These are phyloP conservation scores for Alternaria novae-zelandiae DNA, from an alignment of 2,329 filamentous ascomycete genomes.

Conservation along the genomic window DNA sequence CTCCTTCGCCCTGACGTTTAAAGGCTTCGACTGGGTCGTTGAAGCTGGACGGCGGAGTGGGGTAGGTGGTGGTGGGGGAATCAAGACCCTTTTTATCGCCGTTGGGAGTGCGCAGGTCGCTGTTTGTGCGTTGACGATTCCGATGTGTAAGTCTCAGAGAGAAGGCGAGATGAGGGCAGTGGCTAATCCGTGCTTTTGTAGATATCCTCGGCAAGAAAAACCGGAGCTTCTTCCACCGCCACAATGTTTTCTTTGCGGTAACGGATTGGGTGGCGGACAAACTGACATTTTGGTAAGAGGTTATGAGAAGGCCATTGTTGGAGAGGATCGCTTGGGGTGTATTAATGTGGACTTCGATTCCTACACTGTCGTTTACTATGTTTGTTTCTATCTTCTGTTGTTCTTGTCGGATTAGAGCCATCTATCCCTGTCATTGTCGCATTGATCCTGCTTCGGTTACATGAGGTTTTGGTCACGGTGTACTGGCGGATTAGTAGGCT, in stretches of 20 bases:
- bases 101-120: slow-evolving; percentile 79
- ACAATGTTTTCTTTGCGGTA: slow-evolving; percentile 43
- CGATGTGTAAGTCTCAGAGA: slow-evolving; percentile 70
- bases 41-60: slow-evolving; percentile 23
- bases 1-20: slow-evolving; percentile 83
- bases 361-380: not conserved
- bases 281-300: slow-evolving; percentile 15
- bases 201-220: slow-evolving; percentile 48
- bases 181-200: slow-evolving; percentile 8
- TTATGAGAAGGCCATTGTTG: not conserved
- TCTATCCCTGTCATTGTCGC: not conserved
- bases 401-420: not conserved
- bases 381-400: not conserved
- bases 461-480: not conserved
- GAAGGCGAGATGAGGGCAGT: not conserved
- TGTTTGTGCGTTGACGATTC: slow-evolving; percentile 76
- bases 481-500: not conserved
- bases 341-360: not conserved
- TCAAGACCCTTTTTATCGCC: slow-evolving; percentile 71
- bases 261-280: slow-evolving; percentile 41
- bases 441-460: not conserved
- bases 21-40: slow-evolving; percentile 83
- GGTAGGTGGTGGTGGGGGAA: slow-evolving; percentile 48
- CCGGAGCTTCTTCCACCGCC: slow-evolving; percentile 40
- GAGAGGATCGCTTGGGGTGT: not conserved